phyloP scores from a whole-genome alignment of 768 basidiomycete genomes.

The Lyophyllum atratum region DNA sequence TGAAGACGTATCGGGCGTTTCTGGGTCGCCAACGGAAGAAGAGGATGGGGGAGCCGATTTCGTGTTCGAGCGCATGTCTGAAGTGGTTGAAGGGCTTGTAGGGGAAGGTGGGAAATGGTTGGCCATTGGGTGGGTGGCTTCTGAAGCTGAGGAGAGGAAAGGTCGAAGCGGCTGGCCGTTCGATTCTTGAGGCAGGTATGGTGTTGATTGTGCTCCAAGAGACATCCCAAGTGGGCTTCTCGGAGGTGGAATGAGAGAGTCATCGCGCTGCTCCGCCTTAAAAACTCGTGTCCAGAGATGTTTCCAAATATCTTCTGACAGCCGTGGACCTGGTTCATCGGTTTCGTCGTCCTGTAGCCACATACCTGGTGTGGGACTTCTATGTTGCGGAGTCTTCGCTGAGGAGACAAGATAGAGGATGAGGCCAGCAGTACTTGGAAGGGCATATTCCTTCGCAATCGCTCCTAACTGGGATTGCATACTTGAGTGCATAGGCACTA shows the following conservation, averaged over 20 bases:
- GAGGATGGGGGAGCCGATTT: constrained; percentile 54
- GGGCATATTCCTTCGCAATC: constrained; percentile 91
- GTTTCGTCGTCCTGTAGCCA: constrained; percentile 29
- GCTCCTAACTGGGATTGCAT: constrained; percentile 81
- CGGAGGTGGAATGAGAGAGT: constrained; percentile 35
- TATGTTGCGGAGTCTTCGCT: constrained; percentile 17
- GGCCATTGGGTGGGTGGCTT: constrained; percentile 32
- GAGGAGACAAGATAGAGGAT: constrained; percentile 74
- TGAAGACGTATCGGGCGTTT: constrained; percentile 58
- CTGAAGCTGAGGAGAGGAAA: constrained; percentile 44
- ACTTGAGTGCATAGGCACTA: constrained; percentile 84
- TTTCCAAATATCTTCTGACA: constrained; percentile 88
- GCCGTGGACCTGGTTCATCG: constrained; percentile 71
- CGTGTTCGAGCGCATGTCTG: constrained; percentile 46
- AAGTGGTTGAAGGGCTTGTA: constrained; percentile 55
- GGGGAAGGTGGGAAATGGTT: constrained; percentile 48
- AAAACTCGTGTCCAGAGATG: constrained; percentile 79
- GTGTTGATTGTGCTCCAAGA: constrained; percentile 42
- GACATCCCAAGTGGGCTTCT: constrained; percentile 41
- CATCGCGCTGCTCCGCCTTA: constrained; percentile 58
- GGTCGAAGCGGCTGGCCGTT: constrained; percentile 41
- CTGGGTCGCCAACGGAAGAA: constrained; percentile 43
- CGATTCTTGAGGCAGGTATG: constrained; percentile 38
- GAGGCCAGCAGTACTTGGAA: constrained; percentile 84
- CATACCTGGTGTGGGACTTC: constrained; percentile 8